phyloP scores from a whole-genome alignment of 2,329 filamentous ascomycete genomes.

The Ciborinia camelliae region DNA sequence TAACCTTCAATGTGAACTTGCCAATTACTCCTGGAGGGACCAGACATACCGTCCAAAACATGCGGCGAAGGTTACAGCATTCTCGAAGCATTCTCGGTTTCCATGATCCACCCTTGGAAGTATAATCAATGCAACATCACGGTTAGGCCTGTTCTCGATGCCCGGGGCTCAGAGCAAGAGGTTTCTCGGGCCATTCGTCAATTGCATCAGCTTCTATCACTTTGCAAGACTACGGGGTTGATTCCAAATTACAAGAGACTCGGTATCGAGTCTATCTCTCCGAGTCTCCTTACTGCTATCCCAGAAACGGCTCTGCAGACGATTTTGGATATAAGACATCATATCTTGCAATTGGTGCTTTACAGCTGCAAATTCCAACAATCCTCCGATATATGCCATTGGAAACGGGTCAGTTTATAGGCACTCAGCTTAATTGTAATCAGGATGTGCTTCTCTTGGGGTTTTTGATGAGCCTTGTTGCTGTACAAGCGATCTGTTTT shows the following conservation, averaged over 20 bases:
- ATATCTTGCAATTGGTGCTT: neutral
- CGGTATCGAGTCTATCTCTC: neutral
- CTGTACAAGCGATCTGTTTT: neutral
- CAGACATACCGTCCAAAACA: constrained; percentile 12
- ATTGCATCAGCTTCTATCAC: neutral
- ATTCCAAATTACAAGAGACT: neutral
- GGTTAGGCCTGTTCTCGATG: constrained; percentile 8
- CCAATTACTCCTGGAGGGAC: neutral
- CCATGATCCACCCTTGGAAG: constrained; percentile 14
- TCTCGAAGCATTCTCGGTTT: constrained; percentile 40
- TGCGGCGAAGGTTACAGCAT: constrained; percentile 10
- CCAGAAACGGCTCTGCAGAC: neutral
- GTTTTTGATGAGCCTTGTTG: neutral
- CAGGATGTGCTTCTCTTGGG: neutral
- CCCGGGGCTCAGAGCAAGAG: neutral
- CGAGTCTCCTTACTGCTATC: neutral
- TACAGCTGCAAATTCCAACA: neutral
- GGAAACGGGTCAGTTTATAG: neutral
- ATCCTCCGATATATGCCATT: neutral
- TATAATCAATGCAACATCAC: constrained; percentile 26
- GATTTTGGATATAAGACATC: neutral
- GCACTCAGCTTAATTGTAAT: neutral
- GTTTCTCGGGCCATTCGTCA: neutral
- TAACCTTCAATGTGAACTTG: neutral
- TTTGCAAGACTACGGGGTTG: neutral